A percentile compares a stretch with the other conserved stretches of the same genome.
These are phyloP conservation scores for Telopea speciosissima DNA, from an alignment of 177 flowering plant species.

Conservation along the genomic window DNA sequence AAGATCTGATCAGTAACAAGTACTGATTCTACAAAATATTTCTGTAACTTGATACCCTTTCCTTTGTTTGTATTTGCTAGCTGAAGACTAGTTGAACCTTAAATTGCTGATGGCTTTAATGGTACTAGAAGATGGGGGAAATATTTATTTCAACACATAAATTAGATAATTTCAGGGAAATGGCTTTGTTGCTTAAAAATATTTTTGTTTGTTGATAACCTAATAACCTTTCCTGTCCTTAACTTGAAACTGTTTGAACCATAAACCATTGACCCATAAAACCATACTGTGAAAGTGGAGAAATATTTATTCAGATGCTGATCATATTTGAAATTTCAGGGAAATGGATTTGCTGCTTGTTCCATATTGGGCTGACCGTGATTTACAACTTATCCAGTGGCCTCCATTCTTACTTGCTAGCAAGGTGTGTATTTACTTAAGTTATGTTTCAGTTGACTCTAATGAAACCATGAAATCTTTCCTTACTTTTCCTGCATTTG, in stretches of 20 bases:
- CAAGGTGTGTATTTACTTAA: slow-evolving; percentile 51
- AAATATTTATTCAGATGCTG: not conserved
- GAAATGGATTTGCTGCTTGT: slow-evolving; percentile 96
- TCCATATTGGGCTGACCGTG: slow-evolving; percentile 96
- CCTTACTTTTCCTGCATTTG: not conserved
- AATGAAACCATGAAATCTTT: not conserved
- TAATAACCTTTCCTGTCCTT: too few relatives aligned
- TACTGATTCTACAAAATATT: slow-evolving; percentile 9
- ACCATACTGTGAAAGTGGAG: not conserved
- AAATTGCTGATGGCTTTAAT: not conserved
- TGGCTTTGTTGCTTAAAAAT: slow-evolving; percentile 37
- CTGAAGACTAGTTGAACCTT: not conserved
- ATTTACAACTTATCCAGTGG: slow-evolving; percentile 81
- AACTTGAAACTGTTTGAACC: not conserved
- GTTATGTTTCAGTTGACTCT: not conserved
- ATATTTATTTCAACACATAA: too few relatives aligned
- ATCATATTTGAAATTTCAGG: slow-evolving; percentile 30
- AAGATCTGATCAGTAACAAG: slow-evolving; percentile 91
- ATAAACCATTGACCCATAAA: not conserved
- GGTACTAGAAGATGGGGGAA: not conserved
- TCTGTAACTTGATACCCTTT: not conserved
- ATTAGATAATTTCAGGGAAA: slow-evolving; percentile 53
- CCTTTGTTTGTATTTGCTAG: not conserved
- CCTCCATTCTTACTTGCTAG: slow-evolving; percentile 98
- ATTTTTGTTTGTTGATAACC: too few relatives aligned